phyloP scores from a whole-genome alignment of 768 basidiomycete genomes.

The Lyophyllum semitale region DNA sequence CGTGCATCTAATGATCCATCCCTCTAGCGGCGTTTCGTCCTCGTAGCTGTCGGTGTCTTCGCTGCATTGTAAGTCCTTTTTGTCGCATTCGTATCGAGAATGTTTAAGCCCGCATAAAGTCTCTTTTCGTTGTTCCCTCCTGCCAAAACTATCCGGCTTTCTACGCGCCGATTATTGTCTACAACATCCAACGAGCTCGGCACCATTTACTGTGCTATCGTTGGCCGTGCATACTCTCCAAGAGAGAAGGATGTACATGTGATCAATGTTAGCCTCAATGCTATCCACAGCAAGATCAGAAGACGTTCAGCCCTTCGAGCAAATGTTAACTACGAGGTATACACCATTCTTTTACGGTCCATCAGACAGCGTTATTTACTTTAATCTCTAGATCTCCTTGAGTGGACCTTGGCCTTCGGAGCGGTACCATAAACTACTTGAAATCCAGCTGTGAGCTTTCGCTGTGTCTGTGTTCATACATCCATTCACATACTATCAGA shows the following conservation, averaged over 20 bases:
- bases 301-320: conserved; percentile 55
- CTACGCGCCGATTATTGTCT: conserved; percentile 70
- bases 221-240: conserved; percentile 69
- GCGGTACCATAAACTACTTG: conserved; percentile 69
- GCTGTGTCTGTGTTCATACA: neutral
- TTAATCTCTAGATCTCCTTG: conserved; percentile 60
- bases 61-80: conserved; percentile 68
- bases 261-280: conserved; percentile 68
- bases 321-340: conserved; percentile 70
- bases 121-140: conserved; percentile 75
- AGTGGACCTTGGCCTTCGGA: conserved; percentile 80
- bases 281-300: conserved; percentile 73
- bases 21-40: conserved; percentile 62
- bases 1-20: neutral
- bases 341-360: conserved; percentile 7
- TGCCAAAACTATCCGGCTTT: conserved; percentile 71
- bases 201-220: conserved; percentile 70
- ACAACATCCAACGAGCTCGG: conserved; percentile 72
- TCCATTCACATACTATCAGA: conserved; percentile 33
- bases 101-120: conserved; percentile 30
- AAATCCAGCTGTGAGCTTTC: conserved; percentile 61
- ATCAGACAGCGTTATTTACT: neutral
- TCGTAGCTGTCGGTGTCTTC: conserved; percentile 71
- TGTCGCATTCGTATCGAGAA: neutral
- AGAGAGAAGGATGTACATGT: conserved; percentile 49